Evolutionary conservation across 2,329 filamentous ascomycete genomes (phyloP).

Genomic region (Clarireedia monteithiana): DNA sequence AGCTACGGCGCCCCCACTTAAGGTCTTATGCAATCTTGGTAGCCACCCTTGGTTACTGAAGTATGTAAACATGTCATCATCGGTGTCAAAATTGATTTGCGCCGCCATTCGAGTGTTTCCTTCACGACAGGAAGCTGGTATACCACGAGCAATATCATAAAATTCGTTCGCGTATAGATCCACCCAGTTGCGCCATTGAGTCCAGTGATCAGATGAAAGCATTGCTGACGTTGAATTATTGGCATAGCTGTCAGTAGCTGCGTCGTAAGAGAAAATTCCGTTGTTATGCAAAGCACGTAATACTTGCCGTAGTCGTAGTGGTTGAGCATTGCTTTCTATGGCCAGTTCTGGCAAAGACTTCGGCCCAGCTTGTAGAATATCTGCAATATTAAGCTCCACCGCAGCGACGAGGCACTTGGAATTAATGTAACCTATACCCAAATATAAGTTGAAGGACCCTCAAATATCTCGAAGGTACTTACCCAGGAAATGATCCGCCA

Average conservation of each 20-base stretch:
- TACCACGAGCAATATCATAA: slow-evolving; percentile 36
- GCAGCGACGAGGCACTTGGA: slow-evolving; percentile 7
- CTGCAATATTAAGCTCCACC: slow-evolving; percentile 6
- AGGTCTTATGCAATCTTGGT: slow-evolving; percentile 30
- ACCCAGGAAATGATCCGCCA: slow-evolving; percentile 13
- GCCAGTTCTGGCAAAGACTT: not conserved
- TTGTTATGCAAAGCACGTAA: slow-evolving; percentile 29
- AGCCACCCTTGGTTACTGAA: slow-evolving; percentile 31
- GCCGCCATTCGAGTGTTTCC: slow-evolving; percentile 27
- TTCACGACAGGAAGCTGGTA: slow-evolving; percentile 27
- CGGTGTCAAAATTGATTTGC: slow-evolving; percentile 35
- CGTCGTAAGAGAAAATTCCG: slow-evolving; percentile 31
- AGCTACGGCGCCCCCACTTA: slow-evolving; percentile 32
- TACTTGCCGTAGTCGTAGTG: slow-evolving; percentile 29
- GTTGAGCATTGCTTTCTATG: slow-evolving; percentile 13
- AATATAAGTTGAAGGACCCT: not conserved
- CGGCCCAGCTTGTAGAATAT: not conserved
- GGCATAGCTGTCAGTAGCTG: slow-evolving; percentile 22
- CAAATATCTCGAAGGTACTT: not conserved
- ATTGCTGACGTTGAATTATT: slow-evolving; percentile 32
- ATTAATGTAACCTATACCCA: slow-evolving; percentile 1
- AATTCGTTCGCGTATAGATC: slow-evolving; percentile 36
- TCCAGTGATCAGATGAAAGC: slow-evolving; percentile 34
- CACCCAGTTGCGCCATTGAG: slow-evolving; percentile 38
- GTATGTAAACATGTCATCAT: slow-evolving; percentile 34